These are phyloP conservation scores for Tylopilus balloui DNA, from an alignment of 768 basidiomycete species.

Conservation along the genomic window DNA sequence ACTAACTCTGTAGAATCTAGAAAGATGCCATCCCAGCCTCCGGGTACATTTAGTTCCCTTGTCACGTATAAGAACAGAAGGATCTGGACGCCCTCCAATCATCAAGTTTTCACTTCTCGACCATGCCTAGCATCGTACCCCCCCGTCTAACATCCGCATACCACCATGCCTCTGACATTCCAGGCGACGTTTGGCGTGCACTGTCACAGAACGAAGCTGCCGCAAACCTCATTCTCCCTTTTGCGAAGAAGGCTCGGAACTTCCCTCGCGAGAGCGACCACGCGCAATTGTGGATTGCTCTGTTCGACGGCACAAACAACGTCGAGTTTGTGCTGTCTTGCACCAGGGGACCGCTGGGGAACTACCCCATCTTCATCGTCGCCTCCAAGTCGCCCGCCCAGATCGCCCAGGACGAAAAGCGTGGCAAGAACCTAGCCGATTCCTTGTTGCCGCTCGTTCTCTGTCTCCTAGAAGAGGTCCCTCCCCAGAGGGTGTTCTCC, in stretches of 20 bases:
- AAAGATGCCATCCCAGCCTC: background rate
- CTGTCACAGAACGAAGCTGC: conserved; percentile 28
- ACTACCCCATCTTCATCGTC: conserved; percentile 17
- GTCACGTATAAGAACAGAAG: conserved; percentile 8
- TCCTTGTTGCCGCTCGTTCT: conserved; percentile 9
- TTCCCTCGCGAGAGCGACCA: background rate
- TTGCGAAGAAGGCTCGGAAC: conserved; percentile 30
- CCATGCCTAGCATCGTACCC: conserved; percentile 14
- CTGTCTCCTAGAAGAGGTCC: conserved; percentile 12
- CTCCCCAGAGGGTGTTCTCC: conserved; percentile 41
- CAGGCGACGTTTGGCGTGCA: conserved; percentile 26
- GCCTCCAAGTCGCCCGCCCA: conserved; percentile 11
- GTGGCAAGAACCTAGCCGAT: conserved; percentile 1
- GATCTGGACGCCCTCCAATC: conserved; percentile 3
- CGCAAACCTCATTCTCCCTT: conserved; percentile 41
- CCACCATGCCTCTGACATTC: conserved; percentile 14
- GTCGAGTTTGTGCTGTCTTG: conserved; percentile 12
- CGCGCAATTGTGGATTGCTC: conserved; percentile 32
- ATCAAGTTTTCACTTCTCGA: background rate
- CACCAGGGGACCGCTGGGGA: background rate
- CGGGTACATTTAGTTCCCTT: background rate
- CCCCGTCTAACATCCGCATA: conserved; percentile 3
- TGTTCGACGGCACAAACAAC: conserved; percentile 15
- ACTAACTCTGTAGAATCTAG: background rate
- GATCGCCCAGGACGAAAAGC: conserved; percentile 12